Evolutionary conservation across 148 eudicot genomes (phyloP), one percentile per base, ranked within the genome.

Genomic region (Vaccinium macrocarpon): DNA sequence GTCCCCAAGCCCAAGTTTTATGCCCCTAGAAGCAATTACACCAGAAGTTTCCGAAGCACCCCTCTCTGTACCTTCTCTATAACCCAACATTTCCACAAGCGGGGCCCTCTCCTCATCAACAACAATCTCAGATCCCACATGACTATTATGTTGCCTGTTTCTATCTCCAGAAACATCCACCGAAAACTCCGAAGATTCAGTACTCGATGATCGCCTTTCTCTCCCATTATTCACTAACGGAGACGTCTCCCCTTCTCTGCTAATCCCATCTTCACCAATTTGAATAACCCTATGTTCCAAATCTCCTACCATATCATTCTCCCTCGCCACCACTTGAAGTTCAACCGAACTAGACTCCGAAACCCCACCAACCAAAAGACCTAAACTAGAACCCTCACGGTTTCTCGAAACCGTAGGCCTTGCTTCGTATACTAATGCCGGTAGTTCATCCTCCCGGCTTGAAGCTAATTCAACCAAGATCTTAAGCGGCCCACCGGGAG

Each of bases 401-500:
- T 82, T 84, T 70, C 89, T 86, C 0, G 84, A 84, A 38, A 93
- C 90, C 3, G 87, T 91, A 0, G 97, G 97, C 82, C 99, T 84
- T 12, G 97, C 93, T 86, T 93, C 98, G 56, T 97, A 97, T 16
- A 95, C 92, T 81, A 97, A 82, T 0, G 97, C 99, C 1, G 98
- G 98, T 21, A 97, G 86, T 82, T 95, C 99, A 56, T 95, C 99
- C n/a, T 97, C 92, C 85, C 99, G 81, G 52, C 87, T 87, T 35
- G 94, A 92, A 7, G 98, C 90, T 90, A 97, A 84, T 82, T 97
- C 96, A 0, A 95, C 96, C 75, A 97, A 86, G 42, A 97, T 90
- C 91, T 91, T 97, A 73, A 97, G 85, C 8, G 99, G 98, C 25
- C 99, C 99, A 78, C 98, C 97, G 0, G 99, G 99, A 1, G 95